Evolutionary conservation across 1,139 yeast species (phyloP).

Genomic region (Casaregolazyma lundiana): DNA sequence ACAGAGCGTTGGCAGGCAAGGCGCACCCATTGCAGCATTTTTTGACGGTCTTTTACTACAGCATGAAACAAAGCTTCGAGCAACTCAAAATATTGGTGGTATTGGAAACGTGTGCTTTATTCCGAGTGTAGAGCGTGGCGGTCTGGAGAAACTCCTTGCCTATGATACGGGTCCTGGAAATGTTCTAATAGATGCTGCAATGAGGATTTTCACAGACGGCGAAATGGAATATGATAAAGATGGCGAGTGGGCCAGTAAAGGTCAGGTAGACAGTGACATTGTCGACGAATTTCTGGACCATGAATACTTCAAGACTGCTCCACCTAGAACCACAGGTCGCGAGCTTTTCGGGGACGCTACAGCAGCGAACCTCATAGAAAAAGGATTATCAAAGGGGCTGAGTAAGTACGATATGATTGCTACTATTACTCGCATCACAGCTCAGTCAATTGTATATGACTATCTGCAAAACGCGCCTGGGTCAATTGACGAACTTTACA

Average conservation of each 20-base stretch:
- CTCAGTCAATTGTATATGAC: constrained; percentile 20
- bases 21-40: constrained; percentile 23
- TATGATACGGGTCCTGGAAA: constrained; percentile 22
- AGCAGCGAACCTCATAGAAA: constrained; percentile 17
- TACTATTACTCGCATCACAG: constrained; percentile 21
- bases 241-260: constrained; percentile 21
- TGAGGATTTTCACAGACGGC: constrained; percentile 19
- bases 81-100: constrained; percentile 22
- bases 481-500: constrained; percentile 19
- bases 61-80: constrained; percentile 19
- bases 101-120: constrained; percentile 21
- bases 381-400: constrained; percentile 14
- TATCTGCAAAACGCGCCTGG: constrained; percentile 15
- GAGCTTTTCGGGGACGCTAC: constrained; percentile 20
- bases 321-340: constrained; percentile 22
- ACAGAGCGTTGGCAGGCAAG: constrained; percentile 23
- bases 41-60: constrained; percentile 20
- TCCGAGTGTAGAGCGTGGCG: constrained; percentile 18
- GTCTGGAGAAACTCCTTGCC: constrained; percentile 20
- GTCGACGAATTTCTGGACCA: constrained; percentile 17
- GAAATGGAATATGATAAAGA: constrained; percentile 18
- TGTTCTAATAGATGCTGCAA: constrained; percentile 22
- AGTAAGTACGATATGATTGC: constrained; percentile 20
- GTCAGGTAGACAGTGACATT: constrained; percentile 17
- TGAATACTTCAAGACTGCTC: constrained; percentile 16